Evolutionary conservation across 164 flowering plant species (phyloP).

Genomic region (Chloranthus sessilifolius): DNA sequence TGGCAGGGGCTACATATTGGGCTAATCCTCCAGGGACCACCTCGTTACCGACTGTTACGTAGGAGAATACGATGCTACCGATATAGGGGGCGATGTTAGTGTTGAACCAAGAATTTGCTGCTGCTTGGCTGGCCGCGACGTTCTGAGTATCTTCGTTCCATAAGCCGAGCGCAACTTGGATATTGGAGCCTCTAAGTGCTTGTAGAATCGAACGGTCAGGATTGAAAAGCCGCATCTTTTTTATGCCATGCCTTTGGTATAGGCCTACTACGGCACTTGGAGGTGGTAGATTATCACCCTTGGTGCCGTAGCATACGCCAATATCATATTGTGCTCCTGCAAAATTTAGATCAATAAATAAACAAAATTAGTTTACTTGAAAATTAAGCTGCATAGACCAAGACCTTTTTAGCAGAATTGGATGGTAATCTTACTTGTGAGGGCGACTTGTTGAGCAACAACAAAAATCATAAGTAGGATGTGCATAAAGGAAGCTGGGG

Average conservation of each 20-base stretch:
- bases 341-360: no score
- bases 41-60: conserved; percentile 5
- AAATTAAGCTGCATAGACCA: no score
- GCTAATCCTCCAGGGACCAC: conserved; percentile 2
- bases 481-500: no score
- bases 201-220: conserved; percentile 2
- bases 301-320: conserved; percentile 13
- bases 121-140: not conserved
- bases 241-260: not conserved
- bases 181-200: conserved; percentile 2
- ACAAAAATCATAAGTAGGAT: no score
- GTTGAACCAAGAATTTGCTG: conserved; percentile 4
- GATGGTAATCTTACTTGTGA: no score
- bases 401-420: no score
- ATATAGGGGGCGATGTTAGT: conserved; percentile 4
- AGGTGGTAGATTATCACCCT: conserved; percentile 9
- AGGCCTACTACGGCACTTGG: conserved; percentile 4
- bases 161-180: conserved; percentile 1
- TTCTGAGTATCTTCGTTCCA: conserved; percentile 2
- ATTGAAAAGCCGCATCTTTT: conserved; percentile 7
- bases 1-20: not conserved
- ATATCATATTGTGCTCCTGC: no score
- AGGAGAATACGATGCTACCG: not conserved
- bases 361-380: no score
- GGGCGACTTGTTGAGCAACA: no score